Conservation (phyloP, 2,329 filamentous ascomycete species). For the Metarhizium anisopliae region DNA sequence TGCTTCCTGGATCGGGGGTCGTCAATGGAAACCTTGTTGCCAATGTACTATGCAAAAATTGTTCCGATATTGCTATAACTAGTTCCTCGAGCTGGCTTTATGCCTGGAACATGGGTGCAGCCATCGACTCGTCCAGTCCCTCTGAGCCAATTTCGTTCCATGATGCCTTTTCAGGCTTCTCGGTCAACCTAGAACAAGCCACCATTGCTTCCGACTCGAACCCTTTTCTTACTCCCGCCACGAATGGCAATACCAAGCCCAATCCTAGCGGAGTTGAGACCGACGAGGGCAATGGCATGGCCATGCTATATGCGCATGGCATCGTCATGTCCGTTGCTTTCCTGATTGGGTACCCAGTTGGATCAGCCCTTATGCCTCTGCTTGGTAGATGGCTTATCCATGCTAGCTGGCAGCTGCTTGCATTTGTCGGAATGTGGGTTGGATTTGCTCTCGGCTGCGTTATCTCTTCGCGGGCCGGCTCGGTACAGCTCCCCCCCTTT, state of each 20-base stretch:
- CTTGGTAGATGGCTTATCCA: constrained; percentile 49
- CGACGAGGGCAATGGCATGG: constrained; percentile 13
- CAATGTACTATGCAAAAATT: constrained; percentile 48
- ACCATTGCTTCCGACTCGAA: constrained; percentile 38
- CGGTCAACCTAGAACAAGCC: constrained; percentile 39
- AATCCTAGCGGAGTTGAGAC: constrained; percentile 8
- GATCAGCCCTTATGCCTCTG: constrained; percentile 50
- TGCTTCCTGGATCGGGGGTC: constrained; percentile 52
- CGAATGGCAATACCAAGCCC: constrained; percentile 1
- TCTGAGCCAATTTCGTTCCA: constrained; percentile 35
- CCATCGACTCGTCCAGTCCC: constrained; percentile 33
- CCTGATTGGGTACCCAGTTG: constrained; percentile 49
- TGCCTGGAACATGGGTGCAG: constrained; percentile 39
- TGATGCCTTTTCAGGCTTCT: constrained; percentile 33
- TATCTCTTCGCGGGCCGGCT: constrained; percentile 29
- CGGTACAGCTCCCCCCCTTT: constrained; percentile 27
- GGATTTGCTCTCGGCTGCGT: constrained; percentile 50
- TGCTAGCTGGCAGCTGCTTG: constrained; percentile 42
- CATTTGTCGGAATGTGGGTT: constrained; percentile 48
- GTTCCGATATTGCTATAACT: constrained; percentile 33
- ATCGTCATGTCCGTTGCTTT: constrained; percentile 53
- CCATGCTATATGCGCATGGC: constrained; percentile 38
- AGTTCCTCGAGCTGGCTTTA: constrained; percentile 40
- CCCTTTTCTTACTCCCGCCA: constrained; percentile 32
- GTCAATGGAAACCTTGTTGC: constrained; percentile 43